Percentiles rank a stretch among this genome's conserved stretches.
phyloP scores from a whole-genome alignment of 2,329 filamentous ascomycete genomes.

The Apiospora sp. region DNA sequence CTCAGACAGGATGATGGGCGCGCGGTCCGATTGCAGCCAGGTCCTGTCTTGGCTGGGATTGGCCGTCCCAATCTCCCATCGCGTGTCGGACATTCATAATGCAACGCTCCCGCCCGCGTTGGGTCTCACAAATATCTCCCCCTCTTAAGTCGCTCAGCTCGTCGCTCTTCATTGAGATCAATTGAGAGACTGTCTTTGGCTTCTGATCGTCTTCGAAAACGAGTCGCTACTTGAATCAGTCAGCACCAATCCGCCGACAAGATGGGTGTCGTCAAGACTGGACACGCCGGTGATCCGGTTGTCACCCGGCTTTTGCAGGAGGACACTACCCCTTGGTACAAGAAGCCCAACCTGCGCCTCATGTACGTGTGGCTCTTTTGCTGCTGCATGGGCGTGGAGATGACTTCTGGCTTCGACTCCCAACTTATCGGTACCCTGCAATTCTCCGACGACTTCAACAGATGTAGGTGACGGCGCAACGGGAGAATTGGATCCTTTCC shows the following conservation, averaged over 20 bases:
- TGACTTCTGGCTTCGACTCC: conserved; percentile 55
- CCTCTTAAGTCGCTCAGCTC: not conserved
- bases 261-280: conserved; percentile 20
- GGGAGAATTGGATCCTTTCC: not conserved
- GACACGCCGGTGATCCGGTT: conserved; percentile 43
- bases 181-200: not conserved
- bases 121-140: not conserved
- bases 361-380: conserved; percentile 67
- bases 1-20: not conserved
- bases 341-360: conserved; percentile 64
- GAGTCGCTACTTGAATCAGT: not conserved
- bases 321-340: conserved; percentile 59
- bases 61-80: not conserved
- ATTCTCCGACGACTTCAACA: conserved; percentile 46
- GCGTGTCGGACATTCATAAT: conserved; percentile 20
- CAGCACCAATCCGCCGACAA: not conserved
- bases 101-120: conserved; percentile 7
- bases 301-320: conserved; percentile 48
- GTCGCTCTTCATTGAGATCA: not conserved
- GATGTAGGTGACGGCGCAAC: conserved; percentile 41
- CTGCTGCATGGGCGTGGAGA: conserved; percentile 68
- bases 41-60: conserved; percentile 4
- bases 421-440: conserved; percentile 56
- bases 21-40: conserved; percentile 12
- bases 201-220: not conserved